Percentiles rank a stretch among this genome's conserved stretches.
These are phyloP conservation scores for Dothideomycetes sp. DNA, from an alignment of 2,329 filamentous ascomycete genomes.

Conservation along the genomic window DNA sequence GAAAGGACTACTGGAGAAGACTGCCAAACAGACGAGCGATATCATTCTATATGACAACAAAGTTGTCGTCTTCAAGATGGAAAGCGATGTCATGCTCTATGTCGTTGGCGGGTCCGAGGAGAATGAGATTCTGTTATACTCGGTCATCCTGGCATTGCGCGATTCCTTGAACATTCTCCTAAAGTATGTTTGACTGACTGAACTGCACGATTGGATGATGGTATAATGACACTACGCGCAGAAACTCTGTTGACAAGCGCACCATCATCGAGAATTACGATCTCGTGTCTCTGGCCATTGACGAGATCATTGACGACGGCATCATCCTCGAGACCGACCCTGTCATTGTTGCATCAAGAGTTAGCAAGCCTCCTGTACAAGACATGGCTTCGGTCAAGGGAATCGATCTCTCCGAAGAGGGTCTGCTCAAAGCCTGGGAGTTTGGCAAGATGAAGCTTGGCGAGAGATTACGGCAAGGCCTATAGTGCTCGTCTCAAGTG, in stretches of 20 bases:
- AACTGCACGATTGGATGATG: too few relatives aligned
- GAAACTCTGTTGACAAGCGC: constrained; percentile 92
- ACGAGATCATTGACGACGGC: constrained; percentile 90
- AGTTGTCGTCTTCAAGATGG: constrained; percentile 94
- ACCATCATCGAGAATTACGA: constrained; percentile 99
- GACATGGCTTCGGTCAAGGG: constrained; percentile 82
- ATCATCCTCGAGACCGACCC: constrained; percentile 97
- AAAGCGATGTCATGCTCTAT: constrained; percentile 94
- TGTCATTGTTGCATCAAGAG: constrained; percentile 81
- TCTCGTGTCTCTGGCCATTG: constrained; percentile 81
- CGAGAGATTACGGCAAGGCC: constrained; percentile 78
- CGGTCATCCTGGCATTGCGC: constrained; percentile 75
- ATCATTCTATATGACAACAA: constrained; percentile 97
- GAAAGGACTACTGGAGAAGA: constrained; percentile 91
- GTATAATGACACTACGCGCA: constrained; percentile 29
- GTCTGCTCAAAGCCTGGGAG: constrained; percentile 85
- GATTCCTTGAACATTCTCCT: constrained; percentile 85
- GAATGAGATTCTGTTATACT: constrained; percentile 95
- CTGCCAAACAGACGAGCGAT: constrained; percentile 86
- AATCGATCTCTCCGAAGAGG: constrained; percentile 92
- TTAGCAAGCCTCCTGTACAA: constrained; percentile 82
- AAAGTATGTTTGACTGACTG: too few relatives aligned
- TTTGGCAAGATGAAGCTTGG: constrained; percentile 86
- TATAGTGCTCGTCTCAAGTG: constrained; percentile 39
- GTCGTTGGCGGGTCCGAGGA: constrained; percentile 85